Evolutionary conservation across 805 yeast species (phyloP), one percentile per base, ranked within the genome.

Genomic region (Metschnikowia colocasiae): DNA sequence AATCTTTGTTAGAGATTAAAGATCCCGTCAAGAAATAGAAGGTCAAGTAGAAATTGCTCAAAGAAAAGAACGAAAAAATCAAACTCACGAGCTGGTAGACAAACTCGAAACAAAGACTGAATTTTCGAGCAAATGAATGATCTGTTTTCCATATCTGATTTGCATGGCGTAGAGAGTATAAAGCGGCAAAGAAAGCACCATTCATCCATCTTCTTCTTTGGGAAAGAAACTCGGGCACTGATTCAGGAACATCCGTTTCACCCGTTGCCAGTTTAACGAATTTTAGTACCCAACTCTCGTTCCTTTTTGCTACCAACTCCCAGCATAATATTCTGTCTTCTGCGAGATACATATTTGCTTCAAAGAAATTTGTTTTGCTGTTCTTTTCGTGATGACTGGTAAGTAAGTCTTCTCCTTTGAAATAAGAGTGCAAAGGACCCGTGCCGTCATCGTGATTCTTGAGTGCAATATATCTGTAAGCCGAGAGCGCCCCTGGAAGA

Each of bases 401-500:
- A 39, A 73, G 58, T 32, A 73, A 60, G 46, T 70, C 77, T 64
- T 92, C 98, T 40, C 98, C 98, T 63, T 87, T 82, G 73, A 92
- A 92, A 62, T 92, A 92, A 1, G 96, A 83, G 43, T 80, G 74
- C 47, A 92, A 73, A 0, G 98, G 98, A 9, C 98, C 98, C 3
- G 94, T 83, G 6, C 97, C 97, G 61, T 86, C 96, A 2, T 79
- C 86, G 59, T 87, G 87, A 60, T 90, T 88, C 54, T 78, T 79
- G 49, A 92, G 72, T 0, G 98, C 98, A 46, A 88, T 78, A 61
- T 85, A 92, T 59, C 98, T 76, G 65, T 92, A 92, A 0, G 98
- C 97, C 0, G 97, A 89, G 48, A 92, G 72, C 0, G 98, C 98
- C 64, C 98, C 98, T 0, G 98, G 98, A 31, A 92, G 74, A 33